Conservation (phyloP, 2,329 filamentous ascomycete genomes). For the Orbilia ellipsospora region DNA sequence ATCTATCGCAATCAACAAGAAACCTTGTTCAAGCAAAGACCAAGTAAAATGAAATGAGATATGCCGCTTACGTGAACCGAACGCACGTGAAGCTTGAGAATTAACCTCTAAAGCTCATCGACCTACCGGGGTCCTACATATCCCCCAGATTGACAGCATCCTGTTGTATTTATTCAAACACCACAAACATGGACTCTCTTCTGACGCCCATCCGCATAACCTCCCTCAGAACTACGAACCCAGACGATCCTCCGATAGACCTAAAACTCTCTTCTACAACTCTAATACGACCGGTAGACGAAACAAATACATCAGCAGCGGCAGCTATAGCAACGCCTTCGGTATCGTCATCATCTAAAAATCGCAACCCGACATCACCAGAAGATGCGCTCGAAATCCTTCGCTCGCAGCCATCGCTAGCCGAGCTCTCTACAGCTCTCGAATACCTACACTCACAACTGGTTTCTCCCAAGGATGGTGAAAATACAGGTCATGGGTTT, state of each 20-base stretch:
- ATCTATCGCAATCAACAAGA: no score
- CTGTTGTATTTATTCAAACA: no score
- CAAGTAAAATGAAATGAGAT: no score
- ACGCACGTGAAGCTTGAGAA: neutral
- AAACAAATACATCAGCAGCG: constrained; percentile 2
- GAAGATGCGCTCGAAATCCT: constrained; percentile 49
- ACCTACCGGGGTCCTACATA: no score
- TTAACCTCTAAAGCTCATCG: no score
- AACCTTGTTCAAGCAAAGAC: no score
- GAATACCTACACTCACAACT: constrained; percentile 4
- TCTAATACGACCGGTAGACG: constrained; percentile 24
- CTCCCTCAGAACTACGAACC: constrained; percentile 42
- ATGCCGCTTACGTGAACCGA: neutral
- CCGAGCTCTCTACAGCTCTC: constrained; percentile 31
- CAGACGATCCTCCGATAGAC: constrained; percentile 40
- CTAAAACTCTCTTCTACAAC: constrained; percentile 45
- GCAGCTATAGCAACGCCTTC: neutral
- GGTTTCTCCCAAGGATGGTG: neutral
- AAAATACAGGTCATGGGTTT: constrained; percentile 33
- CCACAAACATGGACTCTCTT: constrained; percentile 40
- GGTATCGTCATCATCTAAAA: constrained; percentile 2
- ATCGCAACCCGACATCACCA: constrained; percentile 38
- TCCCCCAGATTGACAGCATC: no score
- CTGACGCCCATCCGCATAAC: constrained; percentile 50
- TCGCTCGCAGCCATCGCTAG: constrained; percentile 43